A percentile compares a stretch with the other conserved stretches of the same genome.
These are phyloP conservation scores for Pseudogymnoascus destructans DNA, from an alignment of 2,329 filamentous ascomycete species.

Conservation along the genomic window DNA sequence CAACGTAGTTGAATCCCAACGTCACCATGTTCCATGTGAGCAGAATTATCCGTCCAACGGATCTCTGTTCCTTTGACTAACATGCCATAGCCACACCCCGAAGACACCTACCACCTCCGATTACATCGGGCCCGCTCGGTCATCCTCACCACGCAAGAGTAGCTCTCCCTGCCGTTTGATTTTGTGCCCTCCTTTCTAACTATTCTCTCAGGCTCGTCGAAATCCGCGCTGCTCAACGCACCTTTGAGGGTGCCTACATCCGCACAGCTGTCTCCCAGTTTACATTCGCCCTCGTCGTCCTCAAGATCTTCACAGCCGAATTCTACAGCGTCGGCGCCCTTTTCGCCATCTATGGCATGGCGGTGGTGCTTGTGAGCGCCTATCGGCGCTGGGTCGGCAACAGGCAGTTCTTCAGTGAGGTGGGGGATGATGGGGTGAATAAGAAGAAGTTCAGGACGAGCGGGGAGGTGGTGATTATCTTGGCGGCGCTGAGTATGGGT, in stretches of 20 bases:
- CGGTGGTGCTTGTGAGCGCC: conserved; percentile 67
- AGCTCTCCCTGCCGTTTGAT: conserved; percentile 5
- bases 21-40: conserved; percentile 6
- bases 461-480: conserved; percentile 46
- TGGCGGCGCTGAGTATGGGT: conserved; percentile 42
- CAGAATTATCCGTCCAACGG: background rate
- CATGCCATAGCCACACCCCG: conserved; percentile 43
- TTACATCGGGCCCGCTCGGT: conserved; percentile 75
- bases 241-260: conserved; percentile 94
- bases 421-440: conserved; percentile 29
- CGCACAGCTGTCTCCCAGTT: conserved; percentile 91
- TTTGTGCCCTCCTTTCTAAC: background rate
- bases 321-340: conserved; percentile 96
- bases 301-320: conserved; percentile 92
- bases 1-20: background rate
- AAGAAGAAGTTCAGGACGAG: conserved; percentile 49
- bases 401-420: conserved; percentile 69
- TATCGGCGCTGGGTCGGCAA: conserved; percentile 88
- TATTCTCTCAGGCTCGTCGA: conserved; percentile 54
- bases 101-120: conserved; percentile 64
- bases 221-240: conserved; percentile 85
- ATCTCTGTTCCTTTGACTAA: conserved; percentile 5
- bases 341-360: conserved; percentile 82
- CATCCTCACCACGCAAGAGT: conserved; percentile 63
- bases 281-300: conserved; percentile 83